These are phyloP conservation scores for Ceraceosorus guamensis DNA, from an alignment of 1,284 basidiomycete genomes.

Conservation along the genomic window DNA sequence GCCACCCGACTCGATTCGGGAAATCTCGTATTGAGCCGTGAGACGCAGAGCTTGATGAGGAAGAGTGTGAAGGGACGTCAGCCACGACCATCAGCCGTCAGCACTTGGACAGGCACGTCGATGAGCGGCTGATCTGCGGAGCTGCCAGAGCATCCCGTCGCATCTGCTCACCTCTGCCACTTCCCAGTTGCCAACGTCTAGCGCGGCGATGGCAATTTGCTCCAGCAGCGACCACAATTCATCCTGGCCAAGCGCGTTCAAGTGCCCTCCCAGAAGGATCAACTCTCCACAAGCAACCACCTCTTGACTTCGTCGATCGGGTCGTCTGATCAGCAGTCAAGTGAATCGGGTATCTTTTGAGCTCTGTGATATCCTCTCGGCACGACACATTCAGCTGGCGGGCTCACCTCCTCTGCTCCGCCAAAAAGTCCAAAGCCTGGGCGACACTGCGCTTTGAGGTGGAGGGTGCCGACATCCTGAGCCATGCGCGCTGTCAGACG, in stretches of 20 bases:
- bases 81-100: too few species aligned
- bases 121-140: too few species aligned
- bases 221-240: slow-evolving; percentile 72
- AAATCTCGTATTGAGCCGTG: slow-evolving; percentile 64
- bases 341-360: neutral
- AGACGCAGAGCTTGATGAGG: slow-evolving; percentile 58
- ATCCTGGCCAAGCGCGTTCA: slow-evolving; percentile 52
- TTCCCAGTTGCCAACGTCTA: slow-evolving; percentile 70
- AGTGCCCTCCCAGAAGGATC: slow-evolving; percentile 53
- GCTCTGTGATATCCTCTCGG: neutral
- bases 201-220: slow-evolving; percentile 74
- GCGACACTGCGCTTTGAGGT: too few species aligned
- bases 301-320: slow-evolving; percentile 61
- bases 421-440: slow-evolving; percentile 28
- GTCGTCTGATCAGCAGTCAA: slow-evolving; percentile 10
- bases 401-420: slow-evolving; percentile 29
- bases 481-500: too few species aligned
- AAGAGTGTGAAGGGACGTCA: neutral
- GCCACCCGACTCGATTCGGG: slow-evolving; percentile 74
- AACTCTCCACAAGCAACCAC: slow-evolving; percentile 60
- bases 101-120: too few species aligned
- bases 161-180: slow-evolving; percentile 79
- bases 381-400: neutral
- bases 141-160: too few species aligned
- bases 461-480: too few species aligned